These are phyloP conservation scores for Epithele typhae DNA, from an alignment of 768 basidiomycete species.

Conservation along the genomic window DNA sequence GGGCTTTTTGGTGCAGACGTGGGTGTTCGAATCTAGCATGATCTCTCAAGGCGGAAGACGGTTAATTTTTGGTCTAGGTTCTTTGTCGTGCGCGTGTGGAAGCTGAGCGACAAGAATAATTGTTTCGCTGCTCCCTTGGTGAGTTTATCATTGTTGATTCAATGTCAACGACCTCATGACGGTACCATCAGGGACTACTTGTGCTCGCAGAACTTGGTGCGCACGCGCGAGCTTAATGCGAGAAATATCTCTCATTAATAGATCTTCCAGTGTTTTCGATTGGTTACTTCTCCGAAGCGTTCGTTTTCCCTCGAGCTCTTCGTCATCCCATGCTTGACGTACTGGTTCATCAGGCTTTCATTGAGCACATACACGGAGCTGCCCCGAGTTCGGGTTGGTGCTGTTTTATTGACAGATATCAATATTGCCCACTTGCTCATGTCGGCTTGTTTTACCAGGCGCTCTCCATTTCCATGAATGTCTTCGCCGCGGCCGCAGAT, in stretches of 20 bases:
- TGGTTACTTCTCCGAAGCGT: too few relatives aligned
- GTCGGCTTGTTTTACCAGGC: conserved; percentile 35
- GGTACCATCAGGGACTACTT: too few relatives aligned
- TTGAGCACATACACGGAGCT: too few relatives aligned
- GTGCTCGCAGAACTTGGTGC: conserved; percentile 47
- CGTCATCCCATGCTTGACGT: too few relatives aligned
- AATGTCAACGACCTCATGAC: too few relatives aligned
- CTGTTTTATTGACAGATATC: too few relatives aligned
- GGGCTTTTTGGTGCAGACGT: conserved; percentile 54
- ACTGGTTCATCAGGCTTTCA: too few relatives aligned
- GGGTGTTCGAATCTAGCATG: conserved; percentile 33
- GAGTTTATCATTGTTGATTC: conserved; percentile 13
- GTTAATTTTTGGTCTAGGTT: conserved; percentile 10
- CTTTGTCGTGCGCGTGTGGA: conserved; percentile 20
- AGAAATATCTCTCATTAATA: too few relatives aligned
- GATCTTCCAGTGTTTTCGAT: too few relatives aligned
- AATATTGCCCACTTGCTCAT: not conserved
- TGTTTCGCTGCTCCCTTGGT: conserved; percentile 41
- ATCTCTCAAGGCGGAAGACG: not conserved
- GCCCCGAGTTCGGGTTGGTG: too few relatives aligned
- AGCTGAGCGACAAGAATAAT: conserved; percentile 42
- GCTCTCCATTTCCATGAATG: conserved; percentile 53
- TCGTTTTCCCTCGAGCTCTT: too few relatives aligned
- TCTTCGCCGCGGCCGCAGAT: conserved; percentile 46
- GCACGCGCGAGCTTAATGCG: too few relatives aligned